Conservation (phyloP, 2,329 filamentous ascomycete genomes). For the Hymenoscyphus scutula region DNA sequence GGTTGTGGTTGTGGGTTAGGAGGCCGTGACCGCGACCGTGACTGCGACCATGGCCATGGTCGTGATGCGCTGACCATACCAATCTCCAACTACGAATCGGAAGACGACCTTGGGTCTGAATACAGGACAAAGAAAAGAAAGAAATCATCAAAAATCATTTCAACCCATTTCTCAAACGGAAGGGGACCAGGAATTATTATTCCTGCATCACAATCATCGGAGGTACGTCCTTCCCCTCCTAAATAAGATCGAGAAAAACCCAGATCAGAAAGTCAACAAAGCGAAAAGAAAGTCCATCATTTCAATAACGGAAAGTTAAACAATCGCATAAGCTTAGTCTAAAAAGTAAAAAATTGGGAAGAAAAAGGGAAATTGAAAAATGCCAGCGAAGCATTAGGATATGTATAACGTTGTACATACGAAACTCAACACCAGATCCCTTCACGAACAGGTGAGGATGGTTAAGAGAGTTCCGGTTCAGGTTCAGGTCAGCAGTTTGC, state of each 20-base stretch:
- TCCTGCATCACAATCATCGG: not conserved
- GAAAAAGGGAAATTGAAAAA: not conserved
- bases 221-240: not conserved
- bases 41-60: too few species aligned
- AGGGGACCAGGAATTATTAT: not conserved
- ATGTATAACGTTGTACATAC: too few species aligned
- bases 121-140: too few species aligned
- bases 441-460: not conserved
- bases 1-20: too few species aligned
- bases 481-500: too few species aligned
- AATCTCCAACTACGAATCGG: not conserved
- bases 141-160: not conserved
- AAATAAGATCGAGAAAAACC: not conserved
- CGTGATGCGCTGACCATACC: not conserved
- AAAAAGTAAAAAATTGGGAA: too few species aligned
- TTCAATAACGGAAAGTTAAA: not conserved
- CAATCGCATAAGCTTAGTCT: not conserved
- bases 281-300: not conserved
- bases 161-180: too few species aligned
- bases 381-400: constrained; percentile 1
- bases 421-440: not conserved
- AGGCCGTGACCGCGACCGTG: too few species aligned
- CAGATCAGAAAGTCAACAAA: constrained; percentile 1
- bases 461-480: too few species aligned
- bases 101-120: not conserved